A percentile compares a stretch with the other conserved stretches of the same genome.
These are phyloP conservation scores for Cytospora paraplurivora DNA, from an alignment of 2,329 filamentous ascomycete genomes.

Conservation along the genomic window DNA sequence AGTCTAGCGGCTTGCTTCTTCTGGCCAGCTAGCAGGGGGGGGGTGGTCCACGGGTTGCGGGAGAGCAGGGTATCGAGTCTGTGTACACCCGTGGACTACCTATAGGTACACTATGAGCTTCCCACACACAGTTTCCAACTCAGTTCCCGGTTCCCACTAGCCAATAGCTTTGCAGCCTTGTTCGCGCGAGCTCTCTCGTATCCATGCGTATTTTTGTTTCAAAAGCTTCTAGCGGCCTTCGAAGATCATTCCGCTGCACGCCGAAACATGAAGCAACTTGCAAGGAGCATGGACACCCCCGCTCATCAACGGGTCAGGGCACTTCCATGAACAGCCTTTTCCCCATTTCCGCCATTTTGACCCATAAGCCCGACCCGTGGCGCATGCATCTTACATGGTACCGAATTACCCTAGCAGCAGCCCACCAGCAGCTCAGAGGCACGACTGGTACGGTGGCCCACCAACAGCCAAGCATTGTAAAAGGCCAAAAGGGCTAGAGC, in stretches of 20 bases:
- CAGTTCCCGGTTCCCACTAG: background rate
- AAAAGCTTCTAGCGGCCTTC: conserved; percentile 29
- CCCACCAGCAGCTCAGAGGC: background rate
- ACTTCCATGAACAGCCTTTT: background rate
- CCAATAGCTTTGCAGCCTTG: background rate
- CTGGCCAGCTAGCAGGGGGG: too few relatives aligned
- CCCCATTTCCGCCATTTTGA: background rate
- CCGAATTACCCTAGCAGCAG: background rate
- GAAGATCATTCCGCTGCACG: conserved; percentile 22
- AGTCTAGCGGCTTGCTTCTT: too few relatives aligned
- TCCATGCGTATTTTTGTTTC: conserved; percentile 22
- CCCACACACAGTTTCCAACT: background rate
- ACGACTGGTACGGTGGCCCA: too few relatives aligned
- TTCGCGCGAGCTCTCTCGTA: background rate
- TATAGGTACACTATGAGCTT: too few relatives aligned
- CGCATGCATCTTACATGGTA: conserved; percentile 13
- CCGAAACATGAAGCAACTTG: conserved; percentile 19
- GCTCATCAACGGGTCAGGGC: conserved; percentile 11
- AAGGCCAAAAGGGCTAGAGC: background rate
- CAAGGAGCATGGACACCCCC: conserved; percentile 17
- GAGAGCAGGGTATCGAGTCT: too few relatives aligned
- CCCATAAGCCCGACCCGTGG: conserved; percentile 9
- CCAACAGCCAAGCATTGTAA: too few relatives aligned
- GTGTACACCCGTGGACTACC: too few relatives aligned
- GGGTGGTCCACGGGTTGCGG: too few relatives aligned